Evolutionary conservation across 202 grass and related monocot species (phyloP).

Genomic region (Zoysia matrella): DNA sequence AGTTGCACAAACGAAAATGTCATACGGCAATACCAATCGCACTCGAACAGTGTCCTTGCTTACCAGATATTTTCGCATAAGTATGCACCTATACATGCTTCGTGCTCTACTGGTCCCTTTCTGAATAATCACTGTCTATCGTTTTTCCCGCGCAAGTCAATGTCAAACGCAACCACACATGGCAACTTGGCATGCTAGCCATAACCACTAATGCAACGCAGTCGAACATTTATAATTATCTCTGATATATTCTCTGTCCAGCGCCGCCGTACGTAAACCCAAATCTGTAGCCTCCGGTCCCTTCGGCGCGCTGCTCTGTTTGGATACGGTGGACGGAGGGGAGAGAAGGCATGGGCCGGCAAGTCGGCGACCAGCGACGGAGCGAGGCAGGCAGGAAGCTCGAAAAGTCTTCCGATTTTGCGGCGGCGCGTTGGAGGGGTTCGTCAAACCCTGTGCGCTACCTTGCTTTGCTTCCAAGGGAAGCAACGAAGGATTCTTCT

Average conservation of each 20-base stretch:
- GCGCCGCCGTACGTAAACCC: background rate
- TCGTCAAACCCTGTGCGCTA: slow-evolving; percentile 41
- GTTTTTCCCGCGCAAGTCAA: background rate
- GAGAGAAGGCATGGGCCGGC: background rate
- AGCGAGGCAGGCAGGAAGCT: background rate
- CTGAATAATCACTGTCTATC: background rate
- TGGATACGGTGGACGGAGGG: background rate
- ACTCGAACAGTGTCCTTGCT: background rate
- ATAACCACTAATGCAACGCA: background rate
- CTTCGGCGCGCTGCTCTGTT: background rate
- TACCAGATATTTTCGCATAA: background rate
- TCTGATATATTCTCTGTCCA: background rate
- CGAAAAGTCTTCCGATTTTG: slow-evolving; percentile 2
- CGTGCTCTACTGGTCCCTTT: background rate
- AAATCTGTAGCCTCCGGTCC: background rate
- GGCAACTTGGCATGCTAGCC: slow-evolving; percentile 1
- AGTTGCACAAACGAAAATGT: background rate
- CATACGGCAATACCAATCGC: background rate
- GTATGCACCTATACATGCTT: background rate
- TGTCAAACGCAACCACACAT: background rate
- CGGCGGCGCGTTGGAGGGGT: background rate
- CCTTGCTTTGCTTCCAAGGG: slow-evolving; percentile 40
- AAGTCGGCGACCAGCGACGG: background rate
- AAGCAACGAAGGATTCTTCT: slow-evolving; percentile 33
- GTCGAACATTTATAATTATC: background rate